Conservation (phyloP, 345 rosid genomes). For the Conringia planisiliqua region DNA sequence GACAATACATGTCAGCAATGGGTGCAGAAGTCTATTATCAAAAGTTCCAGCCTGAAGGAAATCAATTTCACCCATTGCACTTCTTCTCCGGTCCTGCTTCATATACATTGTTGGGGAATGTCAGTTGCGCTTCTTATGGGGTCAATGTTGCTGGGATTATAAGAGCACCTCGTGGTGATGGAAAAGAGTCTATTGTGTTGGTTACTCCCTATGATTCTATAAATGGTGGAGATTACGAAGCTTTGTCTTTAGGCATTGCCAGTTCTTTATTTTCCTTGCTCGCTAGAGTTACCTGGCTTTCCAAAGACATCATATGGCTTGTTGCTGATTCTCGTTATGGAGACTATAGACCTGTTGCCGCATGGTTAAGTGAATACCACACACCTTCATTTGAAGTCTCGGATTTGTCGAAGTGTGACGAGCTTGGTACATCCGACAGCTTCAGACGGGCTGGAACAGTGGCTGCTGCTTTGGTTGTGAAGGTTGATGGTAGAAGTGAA, state of each 20-base stretch:
- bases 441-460: slow-evolving; percentile 82
- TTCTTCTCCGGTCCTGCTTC: slow-evolving; percentile 68
- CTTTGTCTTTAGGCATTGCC: slow-evolving; percentile 61
- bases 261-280: slow-evolving; percentile 80
- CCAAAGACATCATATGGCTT: slow-evolving; percentile 89
- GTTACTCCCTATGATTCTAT: slow-evolving; percentile 72
- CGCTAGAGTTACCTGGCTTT: slow-evolving; percentile 80
- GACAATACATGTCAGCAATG: slow-evolving; percentile 59
- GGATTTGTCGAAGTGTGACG: slow-evolving; percentile 29
- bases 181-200: slow-evolving; percentile 89
- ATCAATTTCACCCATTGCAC: slow-evolving; percentile 69
- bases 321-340: slow-evolving; percentile 84
- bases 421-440: slow-evolving; percentile 36
- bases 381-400: slow-evolving; percentile 52
- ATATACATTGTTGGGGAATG: slow-evolving; percentile 40
- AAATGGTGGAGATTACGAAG: slow-evolving; percentile 46
- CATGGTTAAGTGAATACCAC: slow-evolving; percentile 90
- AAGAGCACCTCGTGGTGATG: slow-evolving; percentile 95
- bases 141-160: slow-evolving; percentile 56
- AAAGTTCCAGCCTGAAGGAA: slow-evolving; percentile 58
- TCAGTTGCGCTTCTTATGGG: slow-evolving; percentile 57
- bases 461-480: slow-evolving; percentile 86
- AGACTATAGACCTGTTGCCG: slow-evolving; percentile 72
- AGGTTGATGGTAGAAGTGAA: slow-evolving; percentile 56
- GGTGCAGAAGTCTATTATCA: slow-evolving; percentile 87